Base-by-base conservation (phyloP, 2,329 filamentous ascomycete species). In the Proliferodiscus dingleyae region DNA sequence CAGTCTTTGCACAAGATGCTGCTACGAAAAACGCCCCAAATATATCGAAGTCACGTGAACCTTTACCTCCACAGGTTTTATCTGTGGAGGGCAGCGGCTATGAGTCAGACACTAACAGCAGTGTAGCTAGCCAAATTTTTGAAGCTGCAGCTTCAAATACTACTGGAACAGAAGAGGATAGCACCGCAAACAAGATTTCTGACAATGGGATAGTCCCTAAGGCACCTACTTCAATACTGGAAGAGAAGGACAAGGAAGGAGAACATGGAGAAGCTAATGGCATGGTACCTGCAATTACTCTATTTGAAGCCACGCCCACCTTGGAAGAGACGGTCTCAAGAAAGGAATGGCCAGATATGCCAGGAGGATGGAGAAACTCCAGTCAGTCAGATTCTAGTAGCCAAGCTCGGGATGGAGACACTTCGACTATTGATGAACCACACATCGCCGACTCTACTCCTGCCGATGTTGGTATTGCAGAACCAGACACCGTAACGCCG, bases 61-160 rank as follows among this genome's bases (percentile, higher is more conserved):
- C 87, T 13, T 63, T 89, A 26, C 81, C 86, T 4, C 83, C 83
- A 1, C 75, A 87, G 13, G 81, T 87, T 10, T 85, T 83, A 0
- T 82, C 81, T 1, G 75, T 84, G 15, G 83, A 89, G 59, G 80
- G 77, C 8, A 75, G 67, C 45, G 82, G 78, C 1, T 81, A 86
- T 53, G 66, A 72, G 11, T 86, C 81, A 11, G 80, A 85, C 47
- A 78, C 73, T n/a, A n/a, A n/a, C 37, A 69, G 71, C 23, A 64
- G 60, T 2, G 68, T 71, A 16, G 68, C 65, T 38, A 47, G 24
- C 16, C 33, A 34, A 2, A 41, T 37, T 26, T 18, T 30, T 2
- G 15, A 46, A 16, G 16, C 41, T 26, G 18, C 29, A 10, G 29
- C 22, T 26, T n/a, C 24, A 43, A 22, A 41, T 34, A 23, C 29